Percentiles rank a stretch among this genome's conserved stretches.
These are phyloP conservation scores for Talaromyces sp. DNA, from an alignment of 2,329 filamentous ascomycete species.

Conservation along the genomic window DNA sequence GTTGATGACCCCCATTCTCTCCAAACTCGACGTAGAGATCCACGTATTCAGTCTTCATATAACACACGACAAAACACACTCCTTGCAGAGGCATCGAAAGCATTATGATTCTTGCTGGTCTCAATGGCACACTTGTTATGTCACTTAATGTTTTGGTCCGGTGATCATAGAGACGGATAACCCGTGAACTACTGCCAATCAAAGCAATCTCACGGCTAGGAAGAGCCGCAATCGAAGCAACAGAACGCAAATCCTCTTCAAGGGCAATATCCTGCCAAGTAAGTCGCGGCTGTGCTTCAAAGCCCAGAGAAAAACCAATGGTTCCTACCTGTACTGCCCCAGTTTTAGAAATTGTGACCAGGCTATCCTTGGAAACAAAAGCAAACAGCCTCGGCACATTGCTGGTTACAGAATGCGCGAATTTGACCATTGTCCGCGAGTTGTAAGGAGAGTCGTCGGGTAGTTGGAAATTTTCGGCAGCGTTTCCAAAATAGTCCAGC, in stretches of 20 bases:
- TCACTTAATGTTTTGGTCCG: constrained; percentile 20
- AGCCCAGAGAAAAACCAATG: constrained; percentile 9
- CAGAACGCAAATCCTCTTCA: constrained; percentile 25
- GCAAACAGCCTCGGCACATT: constrained; percentile 24
- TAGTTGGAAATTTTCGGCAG: neutral
- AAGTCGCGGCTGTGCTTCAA: constrained; percentile 12
- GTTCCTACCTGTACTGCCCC: constrained; percentile 30
- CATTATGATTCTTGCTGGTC: constrained; percentile 24
- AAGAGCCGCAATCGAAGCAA: constrained; percentile 24
- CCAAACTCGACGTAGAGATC: constrained; percentile 20
- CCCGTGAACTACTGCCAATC: constrained; percentile 27
- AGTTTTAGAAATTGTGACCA: constrained; percentile 25
- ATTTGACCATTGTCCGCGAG: constrained; percentile 10
- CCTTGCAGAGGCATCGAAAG: constrained; percentile 14
- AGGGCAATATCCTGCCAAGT: constrained; percentile 21
- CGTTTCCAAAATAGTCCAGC: neutral
- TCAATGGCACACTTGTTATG: constrained; percentile 20
- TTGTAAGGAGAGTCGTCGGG: constrained; percentile 10
- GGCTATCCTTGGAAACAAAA: constrained; percentile 28
- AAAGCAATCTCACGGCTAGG: constrained; percentile 27
- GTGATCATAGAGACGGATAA: constrained; percentile 31
- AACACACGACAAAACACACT: constrained; percentile 23
- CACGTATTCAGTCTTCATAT: constrained; percentile 20
- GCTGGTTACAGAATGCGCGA: constrained; percentile 11
- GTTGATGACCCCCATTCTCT: constrained; percentile 22